Base-by-base conservation (phyloP, 225 moss, liverwort and hornwort species). In the Sphagnum contortum region DNA sequence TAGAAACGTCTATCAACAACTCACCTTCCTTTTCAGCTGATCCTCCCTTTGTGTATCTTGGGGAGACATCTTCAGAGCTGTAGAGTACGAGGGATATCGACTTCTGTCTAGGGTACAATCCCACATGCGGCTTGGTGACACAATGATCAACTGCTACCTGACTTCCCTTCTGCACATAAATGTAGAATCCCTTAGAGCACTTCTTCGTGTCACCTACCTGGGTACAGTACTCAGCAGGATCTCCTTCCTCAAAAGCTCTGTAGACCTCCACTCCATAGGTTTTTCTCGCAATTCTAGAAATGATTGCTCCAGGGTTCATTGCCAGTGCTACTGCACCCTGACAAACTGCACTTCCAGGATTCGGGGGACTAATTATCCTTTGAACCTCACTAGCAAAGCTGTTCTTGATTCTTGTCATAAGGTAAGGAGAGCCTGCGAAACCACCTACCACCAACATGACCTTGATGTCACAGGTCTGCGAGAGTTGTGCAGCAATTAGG, bases 381-480 rank as follows among this genome's bases (percentile, higher is more conserved):
- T 49, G 13, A 0, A 89, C 79, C 3, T 60, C 49, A 0, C 8
- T 2, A 0, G 63, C 48, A 4, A 81, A 83, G 6, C 12, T 45
- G 2, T 61, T 50, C 5, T 51, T 57, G 8, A 79, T 77, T 63
- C 63, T 76, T 1, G 52, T 44, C 60, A 79, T 64, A 8, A 83
- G 44, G 64, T 81, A 86, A 0, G 74, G 76, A 0, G 89, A 89
- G 5, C 55, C 74, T 3, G 81, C 68, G 44, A 86, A 89, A 2
- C 83, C 86, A 0, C 89, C 89, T 0, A 89, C 89, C 4, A 77
- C 58, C 57, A 86, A 70, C 2, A 89, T 77, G 4, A 61, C 65
- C 3, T 71, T 71, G 3, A 82, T 11, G 2, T 44, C 29, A 3
- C 11, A 11, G 2, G 73, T 54, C 57, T 44, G 45, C 0, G 56